A percentile compares a stretch with the other conserved stretches of the same genome.
These are phyloP conservation scores for Zygosaccharomyces sapae DNA, from an alignment of 1,139 yeast genomes.

Conservation along the genomic window DNA sequence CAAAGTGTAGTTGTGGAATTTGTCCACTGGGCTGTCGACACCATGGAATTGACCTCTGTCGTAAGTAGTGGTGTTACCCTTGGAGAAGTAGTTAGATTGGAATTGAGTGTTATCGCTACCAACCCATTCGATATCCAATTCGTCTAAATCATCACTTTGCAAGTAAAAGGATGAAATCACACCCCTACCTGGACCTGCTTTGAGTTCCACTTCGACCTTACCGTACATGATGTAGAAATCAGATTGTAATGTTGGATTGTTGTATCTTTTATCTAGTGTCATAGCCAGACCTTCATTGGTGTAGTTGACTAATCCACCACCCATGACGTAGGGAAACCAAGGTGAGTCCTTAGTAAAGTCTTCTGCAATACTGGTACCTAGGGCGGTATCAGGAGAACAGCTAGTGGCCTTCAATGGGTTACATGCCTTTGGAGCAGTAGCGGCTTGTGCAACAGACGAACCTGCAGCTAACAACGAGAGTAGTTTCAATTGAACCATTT, in stretches of 20 bases:
- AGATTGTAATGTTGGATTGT: conserved; percentile 72
- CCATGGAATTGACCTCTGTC: conserved; percentile 72
- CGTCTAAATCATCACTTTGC: conserved; percentile 84
- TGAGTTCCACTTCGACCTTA: conserved; percentile 63
- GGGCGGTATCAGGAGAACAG: conserved; percentile 52
- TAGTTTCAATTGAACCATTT: conserved; percentile 10
- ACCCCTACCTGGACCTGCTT: conserved; percentile 74
- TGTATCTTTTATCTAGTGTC: conserved; percentile 56
- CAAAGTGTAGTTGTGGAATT: conserved; percentile 70
- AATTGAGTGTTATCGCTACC: conserved; percentile 71
- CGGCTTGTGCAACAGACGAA: conserved; percentile 6
- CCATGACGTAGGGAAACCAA: conserved; percentile 40
- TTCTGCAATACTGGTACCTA: conserved; percentile 51
- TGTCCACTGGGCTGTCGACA: conserved; percentile 53
- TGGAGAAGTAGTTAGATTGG: conserved; percentile 77
- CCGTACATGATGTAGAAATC: conserved; percentile 86
- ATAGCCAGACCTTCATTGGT: conserved; percentile 55
- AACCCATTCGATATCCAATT: conserved; percentile 78
- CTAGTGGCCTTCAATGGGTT: conserved; percentile 40
- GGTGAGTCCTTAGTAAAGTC: conserved; percentile 45
- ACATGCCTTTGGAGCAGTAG: conserved; percentile 35
- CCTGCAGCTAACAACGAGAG: conserved; percentile 7
- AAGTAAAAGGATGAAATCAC: conserved; percentile 73
- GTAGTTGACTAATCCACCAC: conserved; percentile 40
- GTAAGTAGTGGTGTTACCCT: conserved; percentile 72